These are phyloP conservation scores for Galerina marginata DNA, from an alignment of 768 basidiomycete genomes.

Conservation along the genomic window DNA sequence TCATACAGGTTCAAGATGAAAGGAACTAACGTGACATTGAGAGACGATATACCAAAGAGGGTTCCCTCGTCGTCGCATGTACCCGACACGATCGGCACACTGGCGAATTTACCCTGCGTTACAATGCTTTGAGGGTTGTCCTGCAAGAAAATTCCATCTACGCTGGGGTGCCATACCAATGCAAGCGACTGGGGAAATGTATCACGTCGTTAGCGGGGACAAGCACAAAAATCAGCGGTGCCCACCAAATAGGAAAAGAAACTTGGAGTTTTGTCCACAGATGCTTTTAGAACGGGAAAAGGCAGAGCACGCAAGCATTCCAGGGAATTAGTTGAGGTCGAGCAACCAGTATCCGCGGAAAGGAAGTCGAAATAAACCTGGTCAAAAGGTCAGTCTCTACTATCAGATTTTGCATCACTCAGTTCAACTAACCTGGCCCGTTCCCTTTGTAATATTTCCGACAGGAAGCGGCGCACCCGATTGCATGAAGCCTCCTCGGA, in stretches of 20 bases:
- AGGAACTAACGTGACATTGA: constrained; percentile 48
- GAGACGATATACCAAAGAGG: constrained; percentile 45
- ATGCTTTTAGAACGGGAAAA: constrained; percentile 43
- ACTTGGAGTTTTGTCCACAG: constrained; percentile 47
- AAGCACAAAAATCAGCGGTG: not conserved
- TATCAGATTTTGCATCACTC: not conserved
- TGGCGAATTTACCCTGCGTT: constrained; percentile 46
- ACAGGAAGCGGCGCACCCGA: constrained; percentile 54
- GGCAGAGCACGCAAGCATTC: constrained; percentile 48
- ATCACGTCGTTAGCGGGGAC: not conserved
- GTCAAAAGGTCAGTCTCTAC: not conserved
- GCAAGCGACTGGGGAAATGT: constrained; percentile 38
- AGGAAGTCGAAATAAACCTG: constrained; percentile 48
- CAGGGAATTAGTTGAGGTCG: constrained; percentile 44
- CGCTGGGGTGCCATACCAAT: constrained; percentile 54
- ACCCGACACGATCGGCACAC: constrained; percentile 53
- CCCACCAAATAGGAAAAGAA: constrained; percentile 50
- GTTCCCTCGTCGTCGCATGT: constrained; percentile 64
- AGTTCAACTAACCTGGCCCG: constrained; percentile 37
- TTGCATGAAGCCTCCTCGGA: constrained; percentile 58
- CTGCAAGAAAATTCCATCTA: constrained; percentile 54
- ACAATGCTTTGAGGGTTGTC: constrained; percentile 49
- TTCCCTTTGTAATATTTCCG: constrained; percentile 41
- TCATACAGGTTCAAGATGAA: not conserved
- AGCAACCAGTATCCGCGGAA: constrained; percentile 46